Evolutionary conservation across 2,329 filamentous ascomycete genomes (phyloP).

Genomic region (Plectosphaerella sp.): DNA sequence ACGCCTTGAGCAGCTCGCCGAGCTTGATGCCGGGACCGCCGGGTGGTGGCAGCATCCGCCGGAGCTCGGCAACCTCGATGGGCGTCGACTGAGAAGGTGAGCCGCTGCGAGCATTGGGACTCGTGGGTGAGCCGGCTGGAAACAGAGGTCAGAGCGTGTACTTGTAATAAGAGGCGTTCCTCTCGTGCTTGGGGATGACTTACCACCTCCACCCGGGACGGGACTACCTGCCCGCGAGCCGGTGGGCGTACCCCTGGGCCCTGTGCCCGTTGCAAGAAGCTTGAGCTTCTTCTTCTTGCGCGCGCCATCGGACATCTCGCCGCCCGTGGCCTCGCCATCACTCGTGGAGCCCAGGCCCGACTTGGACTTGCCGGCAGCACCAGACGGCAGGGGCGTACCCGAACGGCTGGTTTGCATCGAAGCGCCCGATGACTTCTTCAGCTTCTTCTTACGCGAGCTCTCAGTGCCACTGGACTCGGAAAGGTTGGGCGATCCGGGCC

Average conservation of each 20-base stretch:
- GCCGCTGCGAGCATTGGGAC: constrained; percentile 20
- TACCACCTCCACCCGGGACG: constrained; percentile 35
- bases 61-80: constrained; percentile 48
- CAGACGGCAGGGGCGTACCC: constrained; percentile 46
- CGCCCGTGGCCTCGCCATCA: constrained; percentile 68
- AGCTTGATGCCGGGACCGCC: constrained; percentile 46
- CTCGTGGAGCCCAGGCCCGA: constrained; percentile 57
- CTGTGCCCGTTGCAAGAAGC: constrained; percentile 45
- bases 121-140: constrained; percentile 10
- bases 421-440: constrained; percentile 57
- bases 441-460: constrained; percentile 74
- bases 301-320: constrained; percentile 59
- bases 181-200: constrained; percentile 14
- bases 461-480: constrained; percentile 93
- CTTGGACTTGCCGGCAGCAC: constrained; percentile 31
- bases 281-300: constrained; percentile 53
- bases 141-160: neutral
- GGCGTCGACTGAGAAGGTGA: constrained; percentile 22
- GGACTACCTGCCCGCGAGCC: constrained; percentile 62
- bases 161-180: neutral
- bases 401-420: constrained; percentile 49
- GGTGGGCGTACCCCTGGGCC: constrained; percentile 46
- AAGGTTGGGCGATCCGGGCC: constrained; percentile 77
- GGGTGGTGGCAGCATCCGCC: constrained; percentile 45
- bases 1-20: constrained; percentile 47